A percentile compares a stretch with the other conserved stretches of the same genome.
phyloP scores from a whole-genome alignment of 352 stramenopile species.

The Globisporangium nagaii region DNA sequence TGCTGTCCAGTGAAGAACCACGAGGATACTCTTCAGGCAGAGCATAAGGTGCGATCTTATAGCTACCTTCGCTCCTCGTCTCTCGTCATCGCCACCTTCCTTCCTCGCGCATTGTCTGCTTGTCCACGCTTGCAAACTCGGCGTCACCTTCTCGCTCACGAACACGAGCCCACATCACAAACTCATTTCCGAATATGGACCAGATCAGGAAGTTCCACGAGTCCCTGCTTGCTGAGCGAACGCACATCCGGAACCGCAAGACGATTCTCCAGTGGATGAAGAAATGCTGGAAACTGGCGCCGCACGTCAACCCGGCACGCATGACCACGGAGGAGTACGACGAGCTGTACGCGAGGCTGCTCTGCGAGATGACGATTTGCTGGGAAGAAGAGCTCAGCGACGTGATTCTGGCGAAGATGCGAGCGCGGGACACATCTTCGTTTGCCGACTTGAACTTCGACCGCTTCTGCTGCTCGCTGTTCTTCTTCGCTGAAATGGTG shows the following conservation, averaged over 20 bases:
- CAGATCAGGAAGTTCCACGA: conserved; percentile 31
- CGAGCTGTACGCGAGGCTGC: conserved; percentile 38
- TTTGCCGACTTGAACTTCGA: conserved; percentile 36
- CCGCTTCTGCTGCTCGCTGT: conserved; percentile 56
- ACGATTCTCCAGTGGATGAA: conserved; percentile 32
- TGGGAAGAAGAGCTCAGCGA: conserved; percentile 53
- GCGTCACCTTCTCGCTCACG: not conserved
- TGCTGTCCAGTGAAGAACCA: not conserved
- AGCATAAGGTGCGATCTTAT: not conserved
- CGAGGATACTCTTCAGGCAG: not conserved
- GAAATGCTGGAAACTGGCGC: conserved; percentile 28
- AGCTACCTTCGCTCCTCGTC: not conserved
- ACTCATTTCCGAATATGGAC: conserved; percentile 22
- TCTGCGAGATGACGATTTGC: conserved; percentile 62
- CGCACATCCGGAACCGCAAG: conserved; percentile 38
- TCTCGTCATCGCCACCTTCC: not conserved
- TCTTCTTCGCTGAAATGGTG: conserved; percentile 57
- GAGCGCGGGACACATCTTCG: conserved; percentile 28
- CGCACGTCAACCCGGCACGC: conserved; percentile 4
- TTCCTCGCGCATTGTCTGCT: not conserved
- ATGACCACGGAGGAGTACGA: conserved; percentile 38
- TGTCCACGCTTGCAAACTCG: not conserved
- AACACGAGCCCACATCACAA: not conserved
- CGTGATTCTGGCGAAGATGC: conserved; percentile 40
- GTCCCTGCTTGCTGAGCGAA: conserved; percentile 35